Evolutionary conservation across 768 basidiomycete genomes (phyloP), one percentile per base, ranked within the genome.

Genomic region (Lactarius evosmus): DNA sequence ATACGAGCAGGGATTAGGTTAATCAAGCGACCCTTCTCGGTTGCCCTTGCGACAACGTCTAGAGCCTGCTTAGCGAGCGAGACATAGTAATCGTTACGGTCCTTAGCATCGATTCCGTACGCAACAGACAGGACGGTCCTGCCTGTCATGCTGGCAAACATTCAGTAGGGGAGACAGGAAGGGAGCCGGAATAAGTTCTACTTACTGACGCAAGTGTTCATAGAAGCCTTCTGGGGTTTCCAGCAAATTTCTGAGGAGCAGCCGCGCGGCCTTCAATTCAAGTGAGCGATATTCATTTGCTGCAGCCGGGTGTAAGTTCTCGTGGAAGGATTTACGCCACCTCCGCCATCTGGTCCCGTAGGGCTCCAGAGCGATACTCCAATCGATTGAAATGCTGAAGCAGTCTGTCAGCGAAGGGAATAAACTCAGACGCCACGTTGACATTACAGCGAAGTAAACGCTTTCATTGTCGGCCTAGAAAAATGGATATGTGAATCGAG

Each of bases 41-140:
- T 70, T 1, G 51, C 40, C 14, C 36, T n/a, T 3, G 57, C 56
- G 25, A 58, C 19, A 12, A 58, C 51, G 29, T 58, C 51, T 16
- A 58, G 40, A n/a, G 51, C 56, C 1, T 36, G 8, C 19, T 54
- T 44, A 12, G 79, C 79, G 33, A 71, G 66, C 9, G 69, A 70
- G 51, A 80, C 68, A 4, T 72, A 70, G 7, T 74, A 66, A 65
- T 84, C 83, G 59, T 79, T 68, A 16, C 69, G 50, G 0, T 76
- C 72, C 40, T 74, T 64, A 9, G 79, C 74, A 14, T 78, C 69
- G 22, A 83, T 73, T 2, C 83, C 84, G 65, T 84, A 83, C 0
- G 79, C 77, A 9, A 82, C 63, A 0, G 75, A 75, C 56, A 83
- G 70, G 12, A 79, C 70, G 22, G 77, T 71, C n/a, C 75, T 72